Conservation (phyloP, 2,329 filamentous ascomycete species). For the Cercospora sp. region DNA sequence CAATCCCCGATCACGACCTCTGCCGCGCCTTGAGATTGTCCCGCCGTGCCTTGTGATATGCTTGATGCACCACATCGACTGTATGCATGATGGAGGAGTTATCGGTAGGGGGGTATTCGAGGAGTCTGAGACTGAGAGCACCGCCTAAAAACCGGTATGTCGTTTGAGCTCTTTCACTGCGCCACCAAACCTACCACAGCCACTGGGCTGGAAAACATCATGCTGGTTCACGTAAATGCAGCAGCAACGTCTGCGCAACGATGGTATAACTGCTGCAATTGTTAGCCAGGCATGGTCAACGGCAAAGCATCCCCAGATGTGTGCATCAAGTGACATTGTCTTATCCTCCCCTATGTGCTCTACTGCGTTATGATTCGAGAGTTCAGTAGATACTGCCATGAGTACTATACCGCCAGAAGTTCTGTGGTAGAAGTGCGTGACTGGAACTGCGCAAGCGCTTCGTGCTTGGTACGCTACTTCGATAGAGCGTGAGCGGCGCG, state of each 20-base stretch:
- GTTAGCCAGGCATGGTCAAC: background rate
- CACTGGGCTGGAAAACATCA: background rate
- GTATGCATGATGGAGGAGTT: background rate
- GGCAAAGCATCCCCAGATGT: background rate
- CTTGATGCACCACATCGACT: background rate
- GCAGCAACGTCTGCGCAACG: background rate
- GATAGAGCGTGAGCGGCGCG: background rate
- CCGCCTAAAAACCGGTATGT: background rate
- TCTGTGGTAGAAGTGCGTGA: background rate
- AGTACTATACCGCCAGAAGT: background rate
- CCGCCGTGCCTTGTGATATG: background rate
- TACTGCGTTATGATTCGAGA: background rate
- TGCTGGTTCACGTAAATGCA: background rate
- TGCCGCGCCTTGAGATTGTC: background rate
- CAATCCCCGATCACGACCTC: background rate
- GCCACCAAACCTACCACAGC: background rate
- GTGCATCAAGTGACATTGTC: background rate
- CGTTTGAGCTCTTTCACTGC: background rate
- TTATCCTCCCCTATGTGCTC: background rate
- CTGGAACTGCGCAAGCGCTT: background rate
- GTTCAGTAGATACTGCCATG: background rate
- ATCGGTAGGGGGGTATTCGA: background rate
- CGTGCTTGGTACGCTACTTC: background rate
- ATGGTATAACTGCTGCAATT: background rate
- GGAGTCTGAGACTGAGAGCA: background rate